Percentiles rank a stretch among this genome's conserved stretches.
These are phyloP conservation scores for Eucalyptus regnans DNA, from an alignment of 345 rosid species.

Conservation along the genomic window DNA sequence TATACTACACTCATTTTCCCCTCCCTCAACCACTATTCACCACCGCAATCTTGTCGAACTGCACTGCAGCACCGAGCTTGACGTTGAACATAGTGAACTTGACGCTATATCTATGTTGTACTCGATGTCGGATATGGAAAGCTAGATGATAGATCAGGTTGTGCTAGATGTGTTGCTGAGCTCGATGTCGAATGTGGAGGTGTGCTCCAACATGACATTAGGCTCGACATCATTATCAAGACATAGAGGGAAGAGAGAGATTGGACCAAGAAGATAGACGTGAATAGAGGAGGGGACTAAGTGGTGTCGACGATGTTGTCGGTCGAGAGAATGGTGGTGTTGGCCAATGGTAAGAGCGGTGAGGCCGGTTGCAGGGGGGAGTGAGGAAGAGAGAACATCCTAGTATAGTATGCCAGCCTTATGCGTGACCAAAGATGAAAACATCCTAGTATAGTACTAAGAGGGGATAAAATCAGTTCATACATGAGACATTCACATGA, in stretches of 20 bases:
- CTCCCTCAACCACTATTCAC: neutral
- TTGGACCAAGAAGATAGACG: neutral
- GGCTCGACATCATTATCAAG: neutral
- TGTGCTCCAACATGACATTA: neutral
- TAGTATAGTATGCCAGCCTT: neutral
- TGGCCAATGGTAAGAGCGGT: neutral
- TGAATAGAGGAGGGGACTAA: neutral
- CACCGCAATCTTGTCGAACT: fast-evolving
- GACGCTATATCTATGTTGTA: neutral
- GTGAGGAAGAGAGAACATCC: neutral
- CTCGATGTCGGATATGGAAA: neutral
- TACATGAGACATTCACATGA: fast-evolving
- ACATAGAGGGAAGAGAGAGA: neutral
- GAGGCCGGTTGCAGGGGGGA: neutral
- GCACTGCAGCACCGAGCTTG: fast-evolving
- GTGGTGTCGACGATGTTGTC: neutral
- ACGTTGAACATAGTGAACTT: neutral
- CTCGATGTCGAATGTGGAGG: fast-evolving
- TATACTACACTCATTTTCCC: neutral
- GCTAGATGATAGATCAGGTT: neutral
- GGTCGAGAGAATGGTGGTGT: too few species aligned
- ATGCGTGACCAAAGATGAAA: neutral
- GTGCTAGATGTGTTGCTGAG: neutral
- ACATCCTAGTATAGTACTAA: fast-evolving
- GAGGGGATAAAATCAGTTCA: neutral